Evolutionary conservation across 768 basidiomycete species (phyloP).

Genomic region (Leccinum disarticulatum): DNA sequence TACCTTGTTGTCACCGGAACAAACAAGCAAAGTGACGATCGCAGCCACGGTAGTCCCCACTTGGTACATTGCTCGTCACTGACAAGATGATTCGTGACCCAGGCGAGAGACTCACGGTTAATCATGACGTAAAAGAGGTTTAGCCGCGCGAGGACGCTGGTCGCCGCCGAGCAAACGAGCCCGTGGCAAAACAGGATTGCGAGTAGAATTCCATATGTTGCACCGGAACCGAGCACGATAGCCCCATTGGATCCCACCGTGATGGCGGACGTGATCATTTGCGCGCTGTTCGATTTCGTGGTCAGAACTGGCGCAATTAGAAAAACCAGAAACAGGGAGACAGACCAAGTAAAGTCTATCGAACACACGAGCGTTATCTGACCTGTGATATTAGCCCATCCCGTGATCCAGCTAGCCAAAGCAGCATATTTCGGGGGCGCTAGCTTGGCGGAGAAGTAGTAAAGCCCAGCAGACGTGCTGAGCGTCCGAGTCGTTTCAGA

Average conservation of each 20-base stretch:
- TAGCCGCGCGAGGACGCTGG: constrained; percentile 60
- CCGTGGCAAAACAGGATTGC: constrained; percentile 68
- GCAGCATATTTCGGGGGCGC: constrained; percentile 62
- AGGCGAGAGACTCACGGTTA: constrained; percentile 45
- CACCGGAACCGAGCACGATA: constrained; percentile 51
- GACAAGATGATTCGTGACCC: background rate
- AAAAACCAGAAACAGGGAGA: background rate
- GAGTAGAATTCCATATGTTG: constrained; percentile 66
- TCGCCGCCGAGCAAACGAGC: constrained; percentile 69
- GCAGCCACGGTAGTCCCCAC: constrained; percentile 67
- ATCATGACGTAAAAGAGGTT: constrained; percentile 68
- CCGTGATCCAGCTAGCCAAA: constrained; percentile 57
- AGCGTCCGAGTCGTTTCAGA: background rate
- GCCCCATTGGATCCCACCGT: constrained; percentile 57
- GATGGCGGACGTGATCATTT: constrained; percentile 76
- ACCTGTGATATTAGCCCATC: constrained; percentile 75
- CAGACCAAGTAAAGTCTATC: constrained; percentile 70
- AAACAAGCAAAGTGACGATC: constrained; percentile 57
- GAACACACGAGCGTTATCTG: constrained; percentile 70
- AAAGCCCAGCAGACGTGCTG: constrained; percentile 76
- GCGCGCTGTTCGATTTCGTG: constrained; percentile 43
- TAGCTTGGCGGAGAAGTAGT: constrained; percentile 76
- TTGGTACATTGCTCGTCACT: constrained; percentile 25
- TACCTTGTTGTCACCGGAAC: constrained; percentile 55
- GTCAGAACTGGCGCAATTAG: background rate